A percentile compares a stretch with the other conserved stretches of the same genome.
phyloP scores from a whole-genome alignment of 139 green algal species.

The Coccomyxa sp. region DNA sequence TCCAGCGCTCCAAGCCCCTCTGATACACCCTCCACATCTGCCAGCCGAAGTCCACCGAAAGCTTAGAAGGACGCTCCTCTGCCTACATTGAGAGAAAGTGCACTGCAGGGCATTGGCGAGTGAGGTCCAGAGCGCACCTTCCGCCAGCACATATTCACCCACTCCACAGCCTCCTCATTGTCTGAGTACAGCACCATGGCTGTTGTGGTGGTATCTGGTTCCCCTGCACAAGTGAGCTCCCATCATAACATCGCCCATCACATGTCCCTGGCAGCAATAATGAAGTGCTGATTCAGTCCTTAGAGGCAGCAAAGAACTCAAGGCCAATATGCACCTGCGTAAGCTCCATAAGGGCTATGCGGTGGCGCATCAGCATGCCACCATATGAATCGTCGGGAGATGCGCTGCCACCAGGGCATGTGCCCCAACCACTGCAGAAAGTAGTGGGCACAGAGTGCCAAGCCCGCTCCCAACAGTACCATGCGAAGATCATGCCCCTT shows the following conservation, averaged over 20 bases:
- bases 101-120: too few relatives aligned
- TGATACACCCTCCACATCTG: constrained; percentile 93
- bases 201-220: constrained; percentile 3
- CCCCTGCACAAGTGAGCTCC: background rate
- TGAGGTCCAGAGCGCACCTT: constrained; percentile 52
- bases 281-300: background rate
- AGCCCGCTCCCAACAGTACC: constrained; percentile 27
- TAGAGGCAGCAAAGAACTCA: background rate
- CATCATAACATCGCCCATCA: too few relatives aligned
- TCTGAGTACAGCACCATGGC: constrained; percentile 37
- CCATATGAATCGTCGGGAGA: constrained; percentile 46
- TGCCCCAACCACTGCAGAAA: constrained; percentile 32
- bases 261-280: background rate
- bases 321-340: background rate
- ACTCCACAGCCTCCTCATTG: constrained; percentile 85
- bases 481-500: constrained; percentile 3
- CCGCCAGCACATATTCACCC: constrained; percentile 94
- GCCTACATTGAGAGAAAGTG: background rate
- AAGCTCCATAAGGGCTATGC: background rate
- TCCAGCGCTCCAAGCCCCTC: constrained; percentile 85
- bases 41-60: background rate
- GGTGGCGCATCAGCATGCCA: constrained; percentile 9
- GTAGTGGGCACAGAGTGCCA: constrained; percentile 29
- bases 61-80: background rate
- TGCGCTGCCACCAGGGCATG: constrained; percentile 29